These are phyloP conservation scores for Viola pubescens DNA, from an alignment of 441 rosid species.

Conservation along the genomic window DNA sequence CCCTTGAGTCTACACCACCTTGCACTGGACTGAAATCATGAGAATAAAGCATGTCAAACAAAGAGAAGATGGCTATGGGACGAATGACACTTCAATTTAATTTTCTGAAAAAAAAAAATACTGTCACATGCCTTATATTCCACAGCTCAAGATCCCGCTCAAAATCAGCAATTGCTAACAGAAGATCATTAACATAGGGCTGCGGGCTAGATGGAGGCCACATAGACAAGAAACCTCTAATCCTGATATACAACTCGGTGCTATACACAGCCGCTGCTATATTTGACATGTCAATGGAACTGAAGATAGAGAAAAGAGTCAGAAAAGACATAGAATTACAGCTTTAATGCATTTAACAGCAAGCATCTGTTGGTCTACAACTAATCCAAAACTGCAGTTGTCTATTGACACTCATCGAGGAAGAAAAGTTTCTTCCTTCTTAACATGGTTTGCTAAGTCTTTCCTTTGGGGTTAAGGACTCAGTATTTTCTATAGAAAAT, in stretches of 20 bases:
- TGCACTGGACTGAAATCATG: constrained; percentile 55
- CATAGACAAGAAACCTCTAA: constrained; percentile 67
- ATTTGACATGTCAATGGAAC: constrained; percentile 85
- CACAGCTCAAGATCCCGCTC: constrained; percentile 74
- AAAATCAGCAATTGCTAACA: constrained; percentile 71
- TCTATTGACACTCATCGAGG: not conserved
- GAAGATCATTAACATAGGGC: constrained; percentile 77
- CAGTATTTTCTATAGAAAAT: not conserved
- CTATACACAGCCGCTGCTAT: constrained; percentile 77
- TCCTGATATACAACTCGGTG: constrained; percentile 63
- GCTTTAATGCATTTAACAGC: not conserved
- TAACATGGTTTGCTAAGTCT: not conserved
- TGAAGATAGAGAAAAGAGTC: constrained; percentile 29
- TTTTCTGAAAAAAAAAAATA: not conserved
- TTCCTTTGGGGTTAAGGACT: not conserved
- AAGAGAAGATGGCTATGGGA: not conserved
- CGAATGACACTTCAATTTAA: not conserved
- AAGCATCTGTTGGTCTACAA: not conserved
- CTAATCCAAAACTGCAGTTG: not conserved
- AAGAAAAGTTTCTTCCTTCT: not conserved
- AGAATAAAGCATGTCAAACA: constrained; percentile 18
- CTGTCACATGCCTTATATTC: constrained; percentile 73
- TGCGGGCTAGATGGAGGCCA: constrained; percentile 86
- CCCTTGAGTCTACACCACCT: constrained; percentile 69
- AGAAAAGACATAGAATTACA: not conserved